Evolutionary conservation across 192 early-diverging fungal genomes (phyloP).

Genomic region (Chytriomyces sp.): DNA sequence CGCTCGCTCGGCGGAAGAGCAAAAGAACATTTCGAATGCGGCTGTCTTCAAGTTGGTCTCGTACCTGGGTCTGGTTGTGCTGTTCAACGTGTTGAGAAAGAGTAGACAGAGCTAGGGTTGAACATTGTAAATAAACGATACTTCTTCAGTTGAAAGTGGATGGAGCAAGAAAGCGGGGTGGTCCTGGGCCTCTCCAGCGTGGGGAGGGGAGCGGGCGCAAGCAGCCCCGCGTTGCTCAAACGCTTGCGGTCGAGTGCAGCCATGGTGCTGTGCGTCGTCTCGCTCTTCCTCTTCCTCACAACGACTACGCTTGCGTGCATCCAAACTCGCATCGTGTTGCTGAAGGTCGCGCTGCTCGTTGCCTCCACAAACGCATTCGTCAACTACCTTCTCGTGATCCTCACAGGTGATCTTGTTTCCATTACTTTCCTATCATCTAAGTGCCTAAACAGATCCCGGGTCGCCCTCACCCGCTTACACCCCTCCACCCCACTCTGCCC

Average conservation of each 20-base stretch:
- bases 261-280: neutral
- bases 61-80: constrained; percentile 9
- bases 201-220: too few species aligned
- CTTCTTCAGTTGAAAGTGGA: too few species aligned
- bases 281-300: constrained; percentile 9
- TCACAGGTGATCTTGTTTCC: neutral
- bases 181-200: too few species aligned
- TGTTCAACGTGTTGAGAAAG: constrained; percentile 25
- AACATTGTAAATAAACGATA: too few species aligned
- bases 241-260: neutral
- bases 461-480: neutral
- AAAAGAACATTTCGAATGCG: constrained; percentile 20
- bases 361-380: neutral
- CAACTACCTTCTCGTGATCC: constrained; percentile 10
- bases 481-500: neutral
- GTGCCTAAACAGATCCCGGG: constrained; percentile 5
- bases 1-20: constrained; percentile 23
- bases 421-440: too few species aligned
- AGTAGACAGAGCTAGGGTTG: too few species aligned
- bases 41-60: constrained; percentile 32
- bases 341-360: constrained; percentile 28
- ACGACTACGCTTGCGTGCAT: constrained; percentile 21
- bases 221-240: too few species aligned
- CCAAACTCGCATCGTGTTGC: constrained; percentile 60
- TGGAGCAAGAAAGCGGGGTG: too few species aligned